Conservation (phyloP, 192 early-diverging fungal genomes). For the Backusella tuberculispora region DNA sequence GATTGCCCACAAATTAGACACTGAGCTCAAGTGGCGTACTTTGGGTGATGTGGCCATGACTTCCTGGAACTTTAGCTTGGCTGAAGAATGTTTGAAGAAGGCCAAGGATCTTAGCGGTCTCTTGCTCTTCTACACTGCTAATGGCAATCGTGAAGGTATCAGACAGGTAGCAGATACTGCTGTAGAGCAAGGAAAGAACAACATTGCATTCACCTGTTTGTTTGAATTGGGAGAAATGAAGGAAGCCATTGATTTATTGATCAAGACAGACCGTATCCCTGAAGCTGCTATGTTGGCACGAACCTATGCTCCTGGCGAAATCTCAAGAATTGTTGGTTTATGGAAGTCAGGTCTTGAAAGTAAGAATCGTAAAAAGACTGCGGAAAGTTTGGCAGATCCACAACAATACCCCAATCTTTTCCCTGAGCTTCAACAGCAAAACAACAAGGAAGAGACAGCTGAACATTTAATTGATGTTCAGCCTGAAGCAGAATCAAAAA, state of each 20-base stretch:
- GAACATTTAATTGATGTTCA: background rate
- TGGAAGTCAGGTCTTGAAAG: conserved; percentile 81
- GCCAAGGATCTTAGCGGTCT: conserved; percentile 92
- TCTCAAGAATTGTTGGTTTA: conserved; percentile 66
- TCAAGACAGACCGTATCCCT: conserved; percentile 85
- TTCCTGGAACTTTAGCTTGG: conserved; percentile 90
- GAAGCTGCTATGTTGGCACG: conserved; percentile 96
- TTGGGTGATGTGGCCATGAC: conserved; percentile 89
- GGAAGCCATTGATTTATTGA: conserved; percentile 85
- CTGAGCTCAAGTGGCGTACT: conserved; percentile 92
- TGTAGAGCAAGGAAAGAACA: conserved; percentile 79
- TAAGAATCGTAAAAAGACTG: conserved; percentile 76
- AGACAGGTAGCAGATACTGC: conserved; percentile 72
- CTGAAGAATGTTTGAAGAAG: conserved; percentile 86
- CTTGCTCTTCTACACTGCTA: conserved; percentile 88
- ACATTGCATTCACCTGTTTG: conserved; percentile 90
- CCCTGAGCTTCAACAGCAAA: conserved; percentile 59
- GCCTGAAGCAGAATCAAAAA: background rate
- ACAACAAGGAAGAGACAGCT: background rate
- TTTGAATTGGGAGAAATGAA: conserved; percentile 75
- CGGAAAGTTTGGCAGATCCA: conserved; percentile 89
- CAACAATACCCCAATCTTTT: conserved; percentile 85
- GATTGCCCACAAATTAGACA: conserved; percentile 85
- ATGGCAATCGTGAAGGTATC: conserved; percentile 82
- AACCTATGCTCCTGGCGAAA: conserved; percentile 82